These are phyloP conservation scores for Psilocybe cubensis DNA, from an alignment of 768 basidiomycete genomes.

Conservation along the genomic window DNA sequence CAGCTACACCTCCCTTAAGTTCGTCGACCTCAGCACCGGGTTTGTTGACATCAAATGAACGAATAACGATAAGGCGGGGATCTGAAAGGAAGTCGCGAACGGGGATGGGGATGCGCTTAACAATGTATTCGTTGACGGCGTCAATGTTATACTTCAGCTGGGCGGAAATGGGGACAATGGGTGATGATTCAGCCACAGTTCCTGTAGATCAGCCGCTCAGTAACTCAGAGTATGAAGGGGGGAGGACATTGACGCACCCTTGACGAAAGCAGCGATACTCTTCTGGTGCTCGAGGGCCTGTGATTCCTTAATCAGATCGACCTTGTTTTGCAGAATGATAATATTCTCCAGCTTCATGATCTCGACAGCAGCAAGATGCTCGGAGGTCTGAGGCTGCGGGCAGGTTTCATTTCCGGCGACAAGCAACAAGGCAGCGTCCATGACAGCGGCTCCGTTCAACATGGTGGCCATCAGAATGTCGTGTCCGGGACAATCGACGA, in stretches of 20 bases:
- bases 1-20: constrained; percentile 97
- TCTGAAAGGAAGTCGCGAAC: constrained; percentile 90
- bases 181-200: constrained; percentile 95
- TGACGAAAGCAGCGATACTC: constrained; percentile 94
- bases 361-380: constrained; percentile 97
- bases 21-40: constrained; percentile 97
- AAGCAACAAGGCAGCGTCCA: constrained; percentile 96
- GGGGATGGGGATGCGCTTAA: constrained; percentile 94
- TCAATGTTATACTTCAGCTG: constrained; percentile 99
- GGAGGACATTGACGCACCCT: constrained; percentile 54
- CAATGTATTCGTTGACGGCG: constrained; percentile 98
- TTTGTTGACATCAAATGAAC: constrained; percentile 99
- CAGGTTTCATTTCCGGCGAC: constrained; percentile 99
- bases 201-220: constrained; percentile 51
- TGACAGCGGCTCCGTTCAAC: constrained; percentile 99
- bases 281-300: constrained; percentile 96
- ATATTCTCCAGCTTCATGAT: constrained; percentile 99
- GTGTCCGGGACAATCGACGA: constrained; percentile 97
- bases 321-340: constrained; percentile 98
- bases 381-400: constrained; percentile 98
- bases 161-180: constrained; percentile 98
- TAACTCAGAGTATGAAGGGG: neutral
- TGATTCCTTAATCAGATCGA: constrained; percentile 94
- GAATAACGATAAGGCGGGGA: constrained; percentile 96
- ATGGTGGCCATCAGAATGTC: constrained; percentile 99